phyloP scores from a whole-genome alignment of 2,329 filamentous ascomycete species.

The Colletotrichum sansevieriae region DNA sequence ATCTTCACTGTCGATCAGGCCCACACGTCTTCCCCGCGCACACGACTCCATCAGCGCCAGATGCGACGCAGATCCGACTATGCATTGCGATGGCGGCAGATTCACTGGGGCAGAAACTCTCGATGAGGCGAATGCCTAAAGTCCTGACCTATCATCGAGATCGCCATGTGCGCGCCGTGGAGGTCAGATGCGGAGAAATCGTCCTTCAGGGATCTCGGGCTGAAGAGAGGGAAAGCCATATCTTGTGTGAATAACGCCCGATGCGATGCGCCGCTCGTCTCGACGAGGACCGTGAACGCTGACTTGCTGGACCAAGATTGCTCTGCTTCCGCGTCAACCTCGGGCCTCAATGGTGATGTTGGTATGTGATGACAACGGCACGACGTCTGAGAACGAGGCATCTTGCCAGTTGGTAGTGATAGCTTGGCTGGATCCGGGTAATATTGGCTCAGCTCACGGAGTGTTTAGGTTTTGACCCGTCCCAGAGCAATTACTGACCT shows the following conservation, averaged over 20 bases:
- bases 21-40: fast-evolving
- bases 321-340: conserved; percentile 15
- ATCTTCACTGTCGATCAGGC: background rate
- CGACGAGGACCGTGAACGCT: conserved; percentile 48
- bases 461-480: no score
- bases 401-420: conserved; percentile 32
- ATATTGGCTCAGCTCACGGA: no score
- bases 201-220: conserved; percentile 50
- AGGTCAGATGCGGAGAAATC: conserved; percentile 52
- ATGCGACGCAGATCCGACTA: conserved; percentile 2
- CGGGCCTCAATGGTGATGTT: conserved; percentile 35
- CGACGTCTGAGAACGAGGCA: conserved; percentile 37
- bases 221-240: conserved; percentile 50
- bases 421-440: no score
- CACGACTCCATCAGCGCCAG: conserved; percentile 11
- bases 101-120: conserved; percentile 31
- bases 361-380: conserved; percentile 40
- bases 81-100: no score
- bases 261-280: conserved; percentile 54
- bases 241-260: conserved; percentile 55
- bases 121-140: conserved; percentile 45
- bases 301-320: background rate
- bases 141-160: conserved; percentile 44
- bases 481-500: no score
- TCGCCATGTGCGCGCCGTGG: conserved; percentile 54